phyloP scores from a whole-genome alignment of 2,329 filamentous ascomycete species.

The Talaromyces albobiverticillius region DNA sequence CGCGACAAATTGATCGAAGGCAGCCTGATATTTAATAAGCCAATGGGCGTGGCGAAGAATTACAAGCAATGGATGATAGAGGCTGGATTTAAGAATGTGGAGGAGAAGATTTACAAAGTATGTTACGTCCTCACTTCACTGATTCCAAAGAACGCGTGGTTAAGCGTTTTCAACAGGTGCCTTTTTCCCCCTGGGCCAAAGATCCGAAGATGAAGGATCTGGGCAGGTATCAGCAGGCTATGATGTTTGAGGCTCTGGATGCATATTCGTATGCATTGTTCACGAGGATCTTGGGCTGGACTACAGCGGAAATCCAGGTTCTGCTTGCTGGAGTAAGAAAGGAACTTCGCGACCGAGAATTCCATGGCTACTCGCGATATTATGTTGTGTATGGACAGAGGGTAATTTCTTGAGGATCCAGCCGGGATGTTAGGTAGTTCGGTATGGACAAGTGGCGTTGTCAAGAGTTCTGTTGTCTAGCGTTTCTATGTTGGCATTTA shows the following conservation, averaged over 20 bases:
- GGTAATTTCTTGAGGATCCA: neutral
- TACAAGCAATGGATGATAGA: slow-evolving; percentile 9
- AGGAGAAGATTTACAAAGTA: slow-evolving; percentile 11
- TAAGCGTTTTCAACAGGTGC: slow-evolving; percentile 8
- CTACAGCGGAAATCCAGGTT: slow-evolving; percentile 25
- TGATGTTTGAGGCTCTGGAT: slow-evolving; percentile 21
- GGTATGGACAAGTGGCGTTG: too few species aligned
- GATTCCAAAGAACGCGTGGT: too few species aligned
- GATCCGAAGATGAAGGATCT: slow-evolving; percentile 48
- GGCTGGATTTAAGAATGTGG: slow-evolving; percentile 10
- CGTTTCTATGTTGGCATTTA: too few species aligned
- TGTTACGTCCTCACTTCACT: too few species aligned
- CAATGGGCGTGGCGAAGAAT: neutral
- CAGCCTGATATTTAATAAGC: slow-evolving; percentile 6
- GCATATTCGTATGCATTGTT: slow-evolving; percentile 24
- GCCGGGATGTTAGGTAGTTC: too few species aligned
- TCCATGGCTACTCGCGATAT: slow-evolving; percentile 18
- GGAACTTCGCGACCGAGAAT: neutral
- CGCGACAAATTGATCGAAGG: neutral
- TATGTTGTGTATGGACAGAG: slow-evolving; percentile 15
- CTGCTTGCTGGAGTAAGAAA: slow-evolving; percentile 20
- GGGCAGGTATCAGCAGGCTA: slow-evolving; percentile 26
- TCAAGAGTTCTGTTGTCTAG: too few species aligned
- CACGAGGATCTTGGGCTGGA: slow-evolving; percentile 25
- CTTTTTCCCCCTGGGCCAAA: slow-evolving; percentile 42